A percentile compares a stretch with the other conserved stretches of the same genome.
phyloP scores from a whole-genome alignment of 805 yeast genomes.

The Saccharomycopsis fodiens region DNA sequence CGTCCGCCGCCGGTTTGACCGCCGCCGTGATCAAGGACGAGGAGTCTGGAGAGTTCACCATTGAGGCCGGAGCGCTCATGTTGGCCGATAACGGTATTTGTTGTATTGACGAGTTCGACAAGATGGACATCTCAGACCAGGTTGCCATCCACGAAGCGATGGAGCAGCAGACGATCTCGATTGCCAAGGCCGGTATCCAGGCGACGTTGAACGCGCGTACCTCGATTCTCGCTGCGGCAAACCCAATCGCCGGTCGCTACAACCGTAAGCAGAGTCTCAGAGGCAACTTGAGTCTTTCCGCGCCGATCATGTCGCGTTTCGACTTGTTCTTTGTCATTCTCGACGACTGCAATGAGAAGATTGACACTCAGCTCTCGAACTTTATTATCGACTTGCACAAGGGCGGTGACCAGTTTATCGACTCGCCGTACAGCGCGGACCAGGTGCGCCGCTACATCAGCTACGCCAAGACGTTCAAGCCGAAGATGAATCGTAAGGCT shows the following conservation, averaged over 20 bases:
- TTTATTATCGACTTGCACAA: slow-evolving; percentile 92
- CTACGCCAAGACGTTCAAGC: slow-evolving; percentile 90
- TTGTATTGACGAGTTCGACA: slow-evolving; percentile 97
- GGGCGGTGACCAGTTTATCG: slow-evolving; percentile 81
- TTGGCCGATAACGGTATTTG: slow-evolving; percentile 97
- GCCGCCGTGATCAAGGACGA: slow-evolving; percentile 98
- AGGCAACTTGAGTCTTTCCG: slow-evolving; percentile 89
- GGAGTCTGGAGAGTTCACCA: slow-evolving; percentile 93
- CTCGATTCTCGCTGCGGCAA: slow-evolving; percentile 96
- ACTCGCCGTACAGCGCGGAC: slow-evolving; percentile 84
- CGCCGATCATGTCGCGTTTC: slow-evolving; percentile 97
- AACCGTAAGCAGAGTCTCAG: slow-evolving; percentile 79
- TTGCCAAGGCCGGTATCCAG: slow-evolving; percentile 97
- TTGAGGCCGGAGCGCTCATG: slow-evolving; percentile 98
- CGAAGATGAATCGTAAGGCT: slow-evolving; percentile 76
- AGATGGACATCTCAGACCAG: slow-evolving; percentile 93
- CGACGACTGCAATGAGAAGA: slow-evolving; percentile 88
- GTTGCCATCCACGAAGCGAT: slow-evolving; percentile 99
- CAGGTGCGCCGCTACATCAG: slow-evolving; percentile 82
- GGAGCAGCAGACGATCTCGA: slow-evolving; percentile 99
- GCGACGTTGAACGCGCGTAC: slow-evolving; percentile 97
- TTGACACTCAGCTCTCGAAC: slow-evolving; percentile 83
- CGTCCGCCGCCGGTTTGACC: slow-evolving; percentile 97
- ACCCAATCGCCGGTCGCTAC: slow-evolving; percentile 95
- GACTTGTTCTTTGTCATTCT: slow-evolving; percentile 90